phyloP scores from a whole-genome alignment of 1,139 yeast species.

The Wickerhamomyces sp. region DNA sequence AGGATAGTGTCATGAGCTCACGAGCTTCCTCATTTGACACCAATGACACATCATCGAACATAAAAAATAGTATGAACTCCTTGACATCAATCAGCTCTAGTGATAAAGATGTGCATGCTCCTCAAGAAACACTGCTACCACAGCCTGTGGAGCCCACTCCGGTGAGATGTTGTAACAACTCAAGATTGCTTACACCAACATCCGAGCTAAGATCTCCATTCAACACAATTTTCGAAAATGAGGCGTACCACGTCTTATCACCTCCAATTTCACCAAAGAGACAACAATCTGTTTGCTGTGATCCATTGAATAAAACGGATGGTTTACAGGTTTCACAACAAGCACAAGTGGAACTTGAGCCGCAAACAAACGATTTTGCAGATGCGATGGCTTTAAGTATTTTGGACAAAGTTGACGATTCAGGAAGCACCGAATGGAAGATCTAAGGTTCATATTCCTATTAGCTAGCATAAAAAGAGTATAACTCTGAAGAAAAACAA shows the following conservation, averaged over 20 bases:
- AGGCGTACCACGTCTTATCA: conserved; percentile 4
- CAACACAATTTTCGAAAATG: background rate
- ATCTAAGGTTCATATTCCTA: background rate
- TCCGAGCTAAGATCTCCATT: conserved; percentile 1
- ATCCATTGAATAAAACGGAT: conserved; percentile 11
- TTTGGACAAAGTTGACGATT: conserved; percentile 23
- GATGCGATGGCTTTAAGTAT: conserved; percentile 29
- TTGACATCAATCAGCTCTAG: background rate
- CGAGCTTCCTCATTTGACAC: conserved; percentile 2
- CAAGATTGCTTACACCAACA: conserved; percentile 1
- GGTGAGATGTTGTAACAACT: too few species aligned
- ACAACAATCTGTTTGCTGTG: conserved; percentile 7
- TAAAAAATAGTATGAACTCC: background rate
- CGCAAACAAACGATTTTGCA: conserved; percentile 22
- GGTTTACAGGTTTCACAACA: background rate
- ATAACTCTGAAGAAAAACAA: background rate
- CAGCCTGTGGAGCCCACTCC: background rate
- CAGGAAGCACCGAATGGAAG: conserved; percentile 18
- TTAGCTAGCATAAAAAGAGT: background rate
- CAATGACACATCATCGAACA: background rate
- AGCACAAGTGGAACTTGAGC: background rate
- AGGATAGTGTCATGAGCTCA: background rate
- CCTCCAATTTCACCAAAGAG: conserved; percentile 14
- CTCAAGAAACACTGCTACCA: background rate
- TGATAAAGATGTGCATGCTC: background rate